Percentiles rank a stretch among this genome's conserved stretches.
phyloP scores from a whole-genome alignment of 2,329 filamentous ascomycete genomes.

The Penicillium sp. region DNA sequence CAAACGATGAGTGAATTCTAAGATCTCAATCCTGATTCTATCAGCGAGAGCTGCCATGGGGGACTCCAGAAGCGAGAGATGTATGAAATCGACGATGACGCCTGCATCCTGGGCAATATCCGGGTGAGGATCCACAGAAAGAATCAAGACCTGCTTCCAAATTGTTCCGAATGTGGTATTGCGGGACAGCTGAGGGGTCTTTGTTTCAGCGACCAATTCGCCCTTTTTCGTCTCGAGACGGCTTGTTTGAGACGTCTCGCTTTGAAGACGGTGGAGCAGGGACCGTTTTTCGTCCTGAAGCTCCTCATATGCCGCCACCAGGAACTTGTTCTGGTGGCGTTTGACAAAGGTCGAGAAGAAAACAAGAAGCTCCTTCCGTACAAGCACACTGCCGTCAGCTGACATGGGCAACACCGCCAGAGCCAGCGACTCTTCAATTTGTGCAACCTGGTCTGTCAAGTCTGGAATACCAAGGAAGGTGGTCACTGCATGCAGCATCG shows the following conservation, averaged over 20 bases:
- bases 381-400: constrained; percentile 89
- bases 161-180: constrained; percentile 91
- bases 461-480: constrained; percentile 93
- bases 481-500: constrained; percentile 89
- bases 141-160: constrained; percentile 88
- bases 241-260: constrained; percentile 22
- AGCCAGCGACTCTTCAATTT: constrained; percentile 87
- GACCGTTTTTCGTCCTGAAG: constrained; percentile 78
- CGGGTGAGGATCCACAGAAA: constrained; percentile 91
- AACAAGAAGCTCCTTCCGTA: constrained; percentile 86
- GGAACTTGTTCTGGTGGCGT: constrained; percentile 86
- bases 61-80: constrained; percentile 74
- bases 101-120: constrained; percentile 85
- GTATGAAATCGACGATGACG: constrained; percentile 81
- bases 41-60: constrained; percentile 70
- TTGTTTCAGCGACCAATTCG: constrained; percentile 24
- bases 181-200: constrained; percentile 55
- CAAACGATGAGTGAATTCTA: constrained; percentile 34
- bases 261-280: constrained; percentile 53
- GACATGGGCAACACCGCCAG: constrained; percentile 88
- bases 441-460: constrained; percentile 82
- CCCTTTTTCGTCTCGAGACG: constrained; percentile 22
- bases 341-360: constrained; percentile 91
- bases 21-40: constrained; percentile 66
- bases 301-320: constrained; percentile 90